phyloP scores from a whole-genome alignment of 2,329 filamentous ascomycete species.

The Venturia pyrina region DNA sequence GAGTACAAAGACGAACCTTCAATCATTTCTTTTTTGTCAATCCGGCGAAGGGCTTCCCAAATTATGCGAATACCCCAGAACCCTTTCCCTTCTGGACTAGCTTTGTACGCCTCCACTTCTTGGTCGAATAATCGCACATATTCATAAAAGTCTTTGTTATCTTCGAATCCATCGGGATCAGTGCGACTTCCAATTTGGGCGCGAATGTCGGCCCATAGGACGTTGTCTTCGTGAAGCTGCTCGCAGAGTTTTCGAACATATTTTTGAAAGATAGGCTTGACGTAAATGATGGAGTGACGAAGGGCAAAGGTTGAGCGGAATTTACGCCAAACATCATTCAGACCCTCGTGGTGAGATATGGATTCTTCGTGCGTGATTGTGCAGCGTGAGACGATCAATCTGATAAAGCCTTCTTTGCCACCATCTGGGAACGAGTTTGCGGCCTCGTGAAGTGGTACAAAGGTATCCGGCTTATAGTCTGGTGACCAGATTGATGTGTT shows the following conservation, averaged over 20 bases:
- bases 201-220: slow-evolving; percentile 76
- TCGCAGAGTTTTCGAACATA: slow-evolving; percentile 64
- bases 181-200: slow-evolving; percentile 66
- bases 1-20: slow-evolving; percentile 38
- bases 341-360: slow-evolving; percentile 69
- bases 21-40: slow-evolving; percentile 55
- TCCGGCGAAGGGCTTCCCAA: slow-evolving; percentile 64
- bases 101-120: slow-evolving; percentile 67
- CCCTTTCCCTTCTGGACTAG: slow-evolving; percentile 54
- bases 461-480: slow-evolving; percentile 49
- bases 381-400: slow-evolving; percentile 66
- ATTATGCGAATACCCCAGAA: slow-evolving; percentile 85
- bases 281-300: slow-evolving; percentile 66
- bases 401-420: slow-evolving; percentile 60
- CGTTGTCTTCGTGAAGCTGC: slow-evolving; percentile 67
- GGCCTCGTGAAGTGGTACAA: slow-evolving; percentile 49
- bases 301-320: slow-evolving; percentile 67
- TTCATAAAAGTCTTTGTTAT: slow-evolving; percentile 57
- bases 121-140: slow-evolving; percentile 68
- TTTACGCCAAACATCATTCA: slow-evolving; percentile 76
- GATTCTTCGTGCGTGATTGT: slow-evolving; percentile 64
- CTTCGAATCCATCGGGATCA: slow-evolving; percentile 52
- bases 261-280: slow-evolving; percentile 77
- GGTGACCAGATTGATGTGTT: slow-evolving; percentile 54
- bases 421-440: slow-evolving; percentile 67